Percentiles rank a stretch among this genome's conserved stretches.
phyloP scores from a whole-genome alignment of 2,329 filamentous ascomycete species.

The Neoarthrinium moseri region DNA sequence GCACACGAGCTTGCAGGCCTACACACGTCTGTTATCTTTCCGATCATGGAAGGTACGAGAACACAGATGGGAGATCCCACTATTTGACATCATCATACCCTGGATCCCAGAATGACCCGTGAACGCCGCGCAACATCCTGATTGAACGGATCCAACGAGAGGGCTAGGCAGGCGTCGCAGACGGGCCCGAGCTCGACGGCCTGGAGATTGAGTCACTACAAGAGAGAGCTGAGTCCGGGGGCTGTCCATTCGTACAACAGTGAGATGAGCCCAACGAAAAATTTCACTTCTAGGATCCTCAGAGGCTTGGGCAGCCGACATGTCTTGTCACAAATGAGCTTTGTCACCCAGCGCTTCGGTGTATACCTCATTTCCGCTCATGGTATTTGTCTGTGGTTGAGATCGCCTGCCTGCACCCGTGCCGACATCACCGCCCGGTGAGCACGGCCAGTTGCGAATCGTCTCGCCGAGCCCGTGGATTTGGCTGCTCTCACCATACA shows the following conservation, averaged over 20 bases:
- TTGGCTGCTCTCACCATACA: conserved; percentile 23
- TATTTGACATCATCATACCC: no score
- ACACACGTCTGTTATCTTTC: no score
- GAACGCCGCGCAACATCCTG: neutral
- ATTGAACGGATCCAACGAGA: neutral
- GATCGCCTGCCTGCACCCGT: conserved; percentile 19
- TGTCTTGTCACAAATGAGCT: neutral
- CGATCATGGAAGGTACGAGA: no score
- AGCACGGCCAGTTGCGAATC: neutral
- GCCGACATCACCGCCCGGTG: conserved; percentile 13
- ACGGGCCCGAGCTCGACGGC: conserved; percentile 20
- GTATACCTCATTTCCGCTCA: neutral
- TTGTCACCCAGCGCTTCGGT: no score
- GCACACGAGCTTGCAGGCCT: conserved; percentile 17
- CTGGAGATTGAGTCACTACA: conserved; percentile 16
- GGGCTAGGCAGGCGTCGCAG: conserved; percentile 21
- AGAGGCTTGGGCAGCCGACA: conserved; percentile 11
- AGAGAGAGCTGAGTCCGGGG: conserved; percentile 17
- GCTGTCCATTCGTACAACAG: conserved; percentile 26
- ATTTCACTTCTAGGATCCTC: conserved; percentile 17
- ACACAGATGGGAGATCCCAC: no score
- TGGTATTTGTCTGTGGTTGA: conserved; percentile 12
- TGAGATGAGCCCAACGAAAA: conserved; percentile 28
- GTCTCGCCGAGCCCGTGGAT: conserved; percentile 13
- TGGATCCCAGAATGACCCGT: no score